Conservation (phyloP, 768 basidiomycete genomes). For the Leccinum aurantiacum region DNA sequence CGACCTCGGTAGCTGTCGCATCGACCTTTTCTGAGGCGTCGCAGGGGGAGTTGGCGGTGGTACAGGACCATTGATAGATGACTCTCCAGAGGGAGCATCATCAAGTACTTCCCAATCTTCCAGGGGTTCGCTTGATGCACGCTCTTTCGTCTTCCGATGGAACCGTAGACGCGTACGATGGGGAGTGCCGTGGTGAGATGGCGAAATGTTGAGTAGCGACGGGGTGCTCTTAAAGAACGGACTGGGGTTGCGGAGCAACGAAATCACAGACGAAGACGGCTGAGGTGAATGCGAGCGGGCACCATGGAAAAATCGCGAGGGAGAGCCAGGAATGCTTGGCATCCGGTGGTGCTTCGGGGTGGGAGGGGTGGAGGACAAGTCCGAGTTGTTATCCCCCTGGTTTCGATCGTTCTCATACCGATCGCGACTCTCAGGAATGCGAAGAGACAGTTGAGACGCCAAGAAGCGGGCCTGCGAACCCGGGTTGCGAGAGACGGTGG, state of each 20-base stretch:
- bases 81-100: slow-evolving; percentile 27
- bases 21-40: slow-evolving; percentile 18
- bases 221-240: slow-evolving; percentile 37
- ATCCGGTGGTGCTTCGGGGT: slow-evolving; percentile 34
- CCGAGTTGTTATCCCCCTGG: slow-evolving; percentile 31
- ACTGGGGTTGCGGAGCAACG: slow-evolving; percentile 34
- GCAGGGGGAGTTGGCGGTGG: slow-evolving; percentile 22
- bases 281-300: slow-evolving; percentile 33
- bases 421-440: slow-evolving; percentile 34
- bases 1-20: slow-evolving; percentile 19
- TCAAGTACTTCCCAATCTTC: slow-evolving; percentile 37
- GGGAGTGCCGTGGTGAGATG: slow-evolving; percentile 32
- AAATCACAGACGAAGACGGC: slow-evolving; percentile 36
- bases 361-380: slow-evolving; percentile 32
- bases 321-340: slow-evolving; percentile 31
- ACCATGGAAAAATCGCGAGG: slow-evolving; percentile 32
- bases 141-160: slow-evolving; percentile 37
- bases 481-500: slow-evolving; percentile 25
- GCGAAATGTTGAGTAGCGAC: slow-evolving; percentile 31
- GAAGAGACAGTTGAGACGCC: slow-evolving; percentile 35
- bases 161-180: slow-evolving; percentile 32
- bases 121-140: slow-evolving; percentile 33
- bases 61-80: slow-evolving; percentile 24
- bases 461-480: slow-evolving; percentile 33
- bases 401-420: slow-evolving; percentile 32